Percentiles rank a stretch among this genome's conserved stretches.
Evolutionary conservation across 2,329 filamentous ascomycete genomes (phyloP).

Genomic region (Mycosphaerella sp.): DNA sequence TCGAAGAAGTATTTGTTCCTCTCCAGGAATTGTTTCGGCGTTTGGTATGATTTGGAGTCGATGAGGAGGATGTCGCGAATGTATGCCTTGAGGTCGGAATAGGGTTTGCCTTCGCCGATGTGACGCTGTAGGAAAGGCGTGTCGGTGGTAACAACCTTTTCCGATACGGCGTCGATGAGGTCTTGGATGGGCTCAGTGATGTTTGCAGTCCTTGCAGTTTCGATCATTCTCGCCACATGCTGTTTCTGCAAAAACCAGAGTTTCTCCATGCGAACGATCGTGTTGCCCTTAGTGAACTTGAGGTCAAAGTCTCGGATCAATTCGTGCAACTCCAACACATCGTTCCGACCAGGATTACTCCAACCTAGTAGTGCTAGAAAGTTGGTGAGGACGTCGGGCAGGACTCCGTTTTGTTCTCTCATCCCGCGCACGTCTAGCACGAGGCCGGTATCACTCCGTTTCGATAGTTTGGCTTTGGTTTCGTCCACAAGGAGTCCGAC

Average conservation of each 20-base stretch:
- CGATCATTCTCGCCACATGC: constrained; percentile 52
- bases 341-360: constrained; percentile 62
- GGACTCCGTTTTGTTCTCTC: constrained; percentile 51
- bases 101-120: not conserved
- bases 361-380: constrained; percentile 83
- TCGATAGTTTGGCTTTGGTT: constrained; percentile 57
- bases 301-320: constrained; percentile 71
- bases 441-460: constrained; percentile 50
- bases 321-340: constrained; percentile 64
- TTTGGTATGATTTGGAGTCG: constrained; percentile 55
- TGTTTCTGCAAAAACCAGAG: constrained; percentile 70
- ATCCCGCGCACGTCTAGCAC: constrained; percentile 53
- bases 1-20: constrained; percentile 55
- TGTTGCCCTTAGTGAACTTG: constrained; percentile 87
- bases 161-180: constrained; percentile 30
- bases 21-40: constrained; percentile 49
- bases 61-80: constrained; percentile 47
- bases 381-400: constrained; percentile 63
- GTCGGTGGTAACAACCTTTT: constrained; percentile 22
- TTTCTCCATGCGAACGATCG: constrained; percentile 74
- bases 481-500: constrained; percentile 46
- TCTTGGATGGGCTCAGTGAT: constrained; percentile 33
- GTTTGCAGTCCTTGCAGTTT: constrained; percentile 39
- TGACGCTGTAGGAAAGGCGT: constrained; percentile 8
- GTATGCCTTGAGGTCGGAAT: constrained; percentile 39